These are phyloP conservation scores for Paecilomyces sp. DNA, from an alignment of 2,329 filamentous ascomycete species.

Conservation along the genomic window DNA sequence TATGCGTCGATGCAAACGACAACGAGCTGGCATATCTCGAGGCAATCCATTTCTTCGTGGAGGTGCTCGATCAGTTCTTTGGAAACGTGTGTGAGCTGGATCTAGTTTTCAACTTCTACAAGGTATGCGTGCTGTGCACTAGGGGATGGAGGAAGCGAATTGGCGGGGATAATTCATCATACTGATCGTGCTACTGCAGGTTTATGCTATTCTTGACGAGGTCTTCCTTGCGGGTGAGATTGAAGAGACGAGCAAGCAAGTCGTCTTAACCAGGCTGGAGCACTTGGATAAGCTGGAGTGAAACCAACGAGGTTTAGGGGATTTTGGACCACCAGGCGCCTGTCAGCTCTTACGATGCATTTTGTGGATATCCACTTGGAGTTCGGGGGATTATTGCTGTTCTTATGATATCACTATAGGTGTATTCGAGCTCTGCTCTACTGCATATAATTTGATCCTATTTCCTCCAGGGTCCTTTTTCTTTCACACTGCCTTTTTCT, in stretches of 20 bases:
- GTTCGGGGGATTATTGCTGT: neutral
- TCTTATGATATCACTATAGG: neutral
- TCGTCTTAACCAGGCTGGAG: conserved; percentile 86
- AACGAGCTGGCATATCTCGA: conserved; percentile 96
- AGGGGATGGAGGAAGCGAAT: neutral
- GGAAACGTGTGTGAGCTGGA: conserved; percentile 98
- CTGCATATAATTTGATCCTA: neutral
- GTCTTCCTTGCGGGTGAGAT: conserved; percentile 97
- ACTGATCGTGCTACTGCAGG: conserved; percentile 38
- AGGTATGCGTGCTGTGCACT: conserved; percentile 37
- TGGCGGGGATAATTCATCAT: neutral
- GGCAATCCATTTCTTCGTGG: conserved; percentile 98
- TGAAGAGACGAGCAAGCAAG: conserved; percentile 97
- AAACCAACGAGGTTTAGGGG: conserved; percentile 10
- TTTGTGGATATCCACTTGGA: neutral
- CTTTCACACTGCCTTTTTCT: neutral
- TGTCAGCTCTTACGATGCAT: neutral
- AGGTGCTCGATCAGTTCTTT: conserved; percentile 97
- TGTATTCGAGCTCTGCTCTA: neutral
- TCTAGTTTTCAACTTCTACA: conserved; percentile 68
- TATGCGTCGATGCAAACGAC: conserved; percentile 97
- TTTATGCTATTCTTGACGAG: conserved; percentile 97
- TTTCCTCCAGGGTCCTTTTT: neutral
- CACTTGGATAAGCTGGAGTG: conserved; percentile 95
- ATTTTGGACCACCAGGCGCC: neutral